Evolutionary conservation across 2,329 filamentous ascomycete species (phyloP).

Genomic region (Ceratocystis albifundus): DNA sequence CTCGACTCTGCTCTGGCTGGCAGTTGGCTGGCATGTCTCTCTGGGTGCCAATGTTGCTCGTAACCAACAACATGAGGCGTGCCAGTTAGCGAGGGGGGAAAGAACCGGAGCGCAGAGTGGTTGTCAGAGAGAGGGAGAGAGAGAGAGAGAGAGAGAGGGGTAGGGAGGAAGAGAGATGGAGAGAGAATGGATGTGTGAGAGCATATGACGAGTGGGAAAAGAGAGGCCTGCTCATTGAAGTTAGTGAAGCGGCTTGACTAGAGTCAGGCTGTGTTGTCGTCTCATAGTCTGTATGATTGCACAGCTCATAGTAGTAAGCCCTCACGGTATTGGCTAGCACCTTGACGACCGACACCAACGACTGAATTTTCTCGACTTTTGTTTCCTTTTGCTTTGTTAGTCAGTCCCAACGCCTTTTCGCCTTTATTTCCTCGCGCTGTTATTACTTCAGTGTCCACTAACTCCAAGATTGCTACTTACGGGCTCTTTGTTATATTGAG

Average conservation of each 20-base stretch:
- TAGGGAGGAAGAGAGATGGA: neutral
- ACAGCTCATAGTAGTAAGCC: neutral
- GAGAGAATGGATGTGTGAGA: neutral
- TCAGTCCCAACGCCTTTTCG: neutral
- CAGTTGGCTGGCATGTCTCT: neutral
- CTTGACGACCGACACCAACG: too few species aligned
- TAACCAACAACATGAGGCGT: conserved; percentile 2
- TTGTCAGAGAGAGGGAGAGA: neutral
- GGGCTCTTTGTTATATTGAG: neutral
- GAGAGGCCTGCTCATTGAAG: neutral
- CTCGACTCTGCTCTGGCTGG: neutral
- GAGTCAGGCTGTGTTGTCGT: neutral
- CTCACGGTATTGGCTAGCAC: neutral
- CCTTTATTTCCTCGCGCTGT: neutral
- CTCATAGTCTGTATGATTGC: neutral
- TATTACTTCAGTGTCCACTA: neutral
- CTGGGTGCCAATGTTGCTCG: neutral
- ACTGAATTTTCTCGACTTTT: neutral
- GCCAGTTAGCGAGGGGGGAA: conserved; percentile 11
- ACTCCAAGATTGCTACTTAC: neutral
- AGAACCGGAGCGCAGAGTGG: neutral
- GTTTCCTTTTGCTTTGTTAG: neutral
- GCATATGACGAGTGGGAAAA: neutral
- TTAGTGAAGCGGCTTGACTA: neutral
- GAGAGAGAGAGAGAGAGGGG: neutral